phyloP scores from a whole-genome alignment of 192 early-diverging fungal genomes.

The Umbelopsis isabellina region DNA sequence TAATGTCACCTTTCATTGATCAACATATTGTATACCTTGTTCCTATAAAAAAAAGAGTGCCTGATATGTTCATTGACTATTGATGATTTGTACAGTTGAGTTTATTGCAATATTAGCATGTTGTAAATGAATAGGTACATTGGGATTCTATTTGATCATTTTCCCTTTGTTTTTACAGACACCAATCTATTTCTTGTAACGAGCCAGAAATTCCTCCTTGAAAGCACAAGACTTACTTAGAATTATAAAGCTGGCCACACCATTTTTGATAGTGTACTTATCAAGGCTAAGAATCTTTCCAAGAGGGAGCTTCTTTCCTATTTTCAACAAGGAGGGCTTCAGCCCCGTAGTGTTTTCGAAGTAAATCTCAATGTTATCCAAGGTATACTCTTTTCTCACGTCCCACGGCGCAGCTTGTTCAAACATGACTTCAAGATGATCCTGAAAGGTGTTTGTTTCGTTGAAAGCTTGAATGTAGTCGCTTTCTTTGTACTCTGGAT shows the following conservation, averaged over 20 bases:
- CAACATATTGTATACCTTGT: too few relatives aligned
- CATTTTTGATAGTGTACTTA: conserved; percentile 79
- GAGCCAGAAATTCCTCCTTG: conserved; percentile 62
- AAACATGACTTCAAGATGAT: conserved; percentile 87
- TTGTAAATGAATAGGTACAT: conserved; percentile 11
- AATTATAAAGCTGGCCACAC: conserved; percentile 85
- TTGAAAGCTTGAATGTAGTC: conserved; percentile 87
- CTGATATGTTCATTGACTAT: too few relatives aligned
- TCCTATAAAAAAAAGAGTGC: too few relatives aligned
- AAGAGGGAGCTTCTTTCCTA: conserved; percentile 64
- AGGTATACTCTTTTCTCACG: conserved; percentile 60
- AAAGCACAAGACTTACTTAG: conserved; percentile 69
- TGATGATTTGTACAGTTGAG: not conserved
- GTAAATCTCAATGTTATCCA: conserved; percentile 76
- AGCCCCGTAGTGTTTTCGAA: conserved; percentile 68
- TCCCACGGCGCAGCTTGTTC: conserved; percentile 87
- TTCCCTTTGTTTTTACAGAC: not conserved
- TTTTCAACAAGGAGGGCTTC: conserved; percentile 64
- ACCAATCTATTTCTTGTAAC: conserved; percentile 56
- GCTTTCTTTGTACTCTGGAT: conserved; percentile 91
- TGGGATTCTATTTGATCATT: not conserved
- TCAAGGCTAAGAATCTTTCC: conserved; percentile 62
- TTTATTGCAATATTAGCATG: not conserved
- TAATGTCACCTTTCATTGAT: not conserved
- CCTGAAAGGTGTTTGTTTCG: conserved; percentile 80